A percentile compares a stretch with the other conserved stretches of the same genome.
Evolutionary conservation across 768 basidiomycete species (phyloP).

Genomic region (Suillus weaverae): DNA sequence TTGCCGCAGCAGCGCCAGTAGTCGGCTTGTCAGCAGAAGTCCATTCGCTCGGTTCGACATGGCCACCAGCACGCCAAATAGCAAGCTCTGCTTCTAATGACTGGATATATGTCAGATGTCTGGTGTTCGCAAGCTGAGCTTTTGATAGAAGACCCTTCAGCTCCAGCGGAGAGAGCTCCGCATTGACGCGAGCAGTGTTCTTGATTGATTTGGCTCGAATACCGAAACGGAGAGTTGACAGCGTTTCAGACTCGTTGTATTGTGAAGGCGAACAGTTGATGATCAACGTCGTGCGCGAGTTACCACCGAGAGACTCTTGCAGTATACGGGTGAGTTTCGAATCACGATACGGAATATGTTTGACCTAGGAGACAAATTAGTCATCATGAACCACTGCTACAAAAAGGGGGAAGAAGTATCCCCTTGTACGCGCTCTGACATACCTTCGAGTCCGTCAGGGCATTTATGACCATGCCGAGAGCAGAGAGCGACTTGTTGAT

Average conservation of each 20-base stretch:
- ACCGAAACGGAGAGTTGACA: constrained; percentile 97
- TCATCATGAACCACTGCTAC: constrained; percentile 5
- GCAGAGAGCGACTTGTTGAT: constrained; percentile 99
- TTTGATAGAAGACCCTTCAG: constrained; percentile 91
- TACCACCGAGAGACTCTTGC: constrained; percentile 97
- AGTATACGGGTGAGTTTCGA: constrained; percentile 98
- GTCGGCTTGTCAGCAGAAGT: constrained; percentile 62
- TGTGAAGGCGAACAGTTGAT: constrained; percentile 99
- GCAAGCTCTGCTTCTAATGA: constrained; percentile 89
- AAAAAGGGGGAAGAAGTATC: neutral
- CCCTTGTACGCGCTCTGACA: constrained; percentile 19
- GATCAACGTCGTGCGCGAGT: constrained; percentile 94
- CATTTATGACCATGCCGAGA: constrained; percentile 99
- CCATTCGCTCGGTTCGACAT: constrained; percentile 85
- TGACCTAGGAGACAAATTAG: constrained; percentile 55
- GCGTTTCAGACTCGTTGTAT: constrained; percentile 95
- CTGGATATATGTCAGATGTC: constrained; percentile 83
- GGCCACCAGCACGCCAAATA: constrained; percentile 85
- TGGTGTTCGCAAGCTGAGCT: constrained; percentile 81
- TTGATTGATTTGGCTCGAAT: constrained; percentile 99
- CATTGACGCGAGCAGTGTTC: constrained; percentile 98
- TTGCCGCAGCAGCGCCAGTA: constrained; percentile 42
- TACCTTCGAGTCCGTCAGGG: constrained; percentile 94
- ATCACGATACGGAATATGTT: constrained; percentile 97
- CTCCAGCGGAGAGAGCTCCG: constrained; percentile 93